Evolutionary conservation across 2,329 filamentous ascomycete genomes (phyloP), one percentile per base, ranked within the genome.

Genomic region (Colletotrichum musae): DNA sequence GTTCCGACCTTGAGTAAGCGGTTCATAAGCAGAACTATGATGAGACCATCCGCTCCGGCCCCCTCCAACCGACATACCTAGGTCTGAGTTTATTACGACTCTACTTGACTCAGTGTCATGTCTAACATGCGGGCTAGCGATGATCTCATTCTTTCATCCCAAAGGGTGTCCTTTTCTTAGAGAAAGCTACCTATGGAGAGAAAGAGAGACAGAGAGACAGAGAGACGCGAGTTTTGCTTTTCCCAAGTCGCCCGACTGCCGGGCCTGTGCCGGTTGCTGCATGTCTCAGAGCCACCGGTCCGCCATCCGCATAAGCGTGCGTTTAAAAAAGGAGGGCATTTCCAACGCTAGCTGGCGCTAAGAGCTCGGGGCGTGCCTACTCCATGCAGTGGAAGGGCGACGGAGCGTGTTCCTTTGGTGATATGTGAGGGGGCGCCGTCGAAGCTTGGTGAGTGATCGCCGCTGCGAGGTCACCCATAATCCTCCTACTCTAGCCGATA

Each of bases 71-170:
- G 48, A 53, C 53, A 62, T 62, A 3, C 16, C 16, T 18, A 52
- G 48, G 36, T 54, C 32, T 36, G 59, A 62, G 59, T 62, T 62
- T 54, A 62, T 53, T 62, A 36, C 41, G 50, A 62, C 59, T 47
- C 50, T 45, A 45, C 26, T 24, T 62, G 48, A 45, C 28, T 47
- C 39, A 43, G 15, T 26, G n/a, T 26, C n/a, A 10, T 43, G 15
- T 21, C 13, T n/a, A 18, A 18, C 15, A 32, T 12, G 47, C 28
- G 58, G 28, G 16, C 32, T 45, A 10, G 32, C 53, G 28, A 36
- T 62, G 59, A 62, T 54, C 21, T 62, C 59, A 62, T 62, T 21
- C 21, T 21, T 36, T 3, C n/a, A 9, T n/a, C 18, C 45, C 6
- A 18, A 6, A 50, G 18, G n/a, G 47, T 12, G n/a, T 3, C 16